Evolutionary conservation across 306 rosid species (phyloP).

Genomic region (Biancaea sappan): DNA sequence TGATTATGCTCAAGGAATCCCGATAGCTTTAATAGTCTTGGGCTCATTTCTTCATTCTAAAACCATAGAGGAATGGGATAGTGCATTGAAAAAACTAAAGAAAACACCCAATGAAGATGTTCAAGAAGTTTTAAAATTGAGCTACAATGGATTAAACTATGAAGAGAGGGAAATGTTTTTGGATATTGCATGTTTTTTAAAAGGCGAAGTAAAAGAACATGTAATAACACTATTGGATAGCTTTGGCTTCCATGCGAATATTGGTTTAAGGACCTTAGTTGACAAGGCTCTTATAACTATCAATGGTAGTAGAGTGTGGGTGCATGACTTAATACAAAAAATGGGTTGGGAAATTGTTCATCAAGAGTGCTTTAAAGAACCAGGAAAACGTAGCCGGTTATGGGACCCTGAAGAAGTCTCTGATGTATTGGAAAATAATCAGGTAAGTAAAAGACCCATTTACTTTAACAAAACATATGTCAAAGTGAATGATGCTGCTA

Average conservation of each 20-base stretch:
- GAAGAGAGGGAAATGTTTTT: not conserved
- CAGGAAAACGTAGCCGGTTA: not conserved
- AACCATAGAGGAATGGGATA: not conserved
- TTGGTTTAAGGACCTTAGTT: not conserved
- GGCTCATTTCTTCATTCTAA: not conserved
- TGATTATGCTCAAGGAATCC: not conserved
- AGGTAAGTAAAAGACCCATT: not conserved
- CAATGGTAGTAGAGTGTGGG: not conserved
- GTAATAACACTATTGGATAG: not conserved
- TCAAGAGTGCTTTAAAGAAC: not conserved
- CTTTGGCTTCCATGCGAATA: not conserved
- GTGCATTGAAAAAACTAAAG: not conserved
- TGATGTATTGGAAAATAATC: not conserved
- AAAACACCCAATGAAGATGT: not conserved
- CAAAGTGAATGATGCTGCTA: no score
- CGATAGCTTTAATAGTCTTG: slow-evolving; percentile 16
- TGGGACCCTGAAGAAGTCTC: not conserved
- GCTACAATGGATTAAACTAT: not conserved
- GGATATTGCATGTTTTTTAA: not conserved
- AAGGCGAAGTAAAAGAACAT: not conserved
- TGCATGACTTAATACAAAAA: not conserved
- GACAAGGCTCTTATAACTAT: not conserved
- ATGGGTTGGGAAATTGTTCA: not conserved
- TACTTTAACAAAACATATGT: no score
- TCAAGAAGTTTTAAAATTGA: not conserved